Conservation (phyloP, 495 filamentous ascomycete genomes). For the Podospora anserina region DNA sequence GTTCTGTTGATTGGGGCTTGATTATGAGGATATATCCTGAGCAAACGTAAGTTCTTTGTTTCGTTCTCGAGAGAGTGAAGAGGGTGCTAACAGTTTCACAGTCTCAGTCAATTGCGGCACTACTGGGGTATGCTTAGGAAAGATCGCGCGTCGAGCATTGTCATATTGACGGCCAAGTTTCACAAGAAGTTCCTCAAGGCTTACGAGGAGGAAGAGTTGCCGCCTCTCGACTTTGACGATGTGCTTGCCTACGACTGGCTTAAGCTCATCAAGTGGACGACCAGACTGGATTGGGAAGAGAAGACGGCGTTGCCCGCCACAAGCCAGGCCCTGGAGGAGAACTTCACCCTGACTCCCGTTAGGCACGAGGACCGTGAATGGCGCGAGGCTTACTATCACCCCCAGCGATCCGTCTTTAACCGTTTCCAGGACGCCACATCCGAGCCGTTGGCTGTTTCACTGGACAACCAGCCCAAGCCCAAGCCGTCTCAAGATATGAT, state of each 20-base stretch:
- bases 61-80: not conserved
- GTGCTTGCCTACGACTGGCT: slow-evolving; percentile 75
- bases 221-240: slow-evolving; percentile 67
- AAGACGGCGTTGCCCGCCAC: slow-evolving; percentile 40
- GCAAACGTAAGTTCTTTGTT: slow-evolving; percentile 34
- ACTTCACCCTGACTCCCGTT: slow-evolving; percentile 31
- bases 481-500: slow-evolving; percentile 20
- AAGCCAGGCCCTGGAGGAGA: slow-evolving; percentile 32
- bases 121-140: slow-evolving; percentile 58
- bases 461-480: slow-evolving; percentile 13
- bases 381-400: slow-evolving; percentile 47
- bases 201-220: slow-evolving; percentile 66
- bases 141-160: slow-evolving; percentile 59
- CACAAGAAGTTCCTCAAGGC: slow-evolving; percentile 71
- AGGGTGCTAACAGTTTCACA: slow-evolving; percentile 11
- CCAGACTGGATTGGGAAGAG: slow-evolving; percentile 37
- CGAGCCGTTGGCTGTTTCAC: slow-evolving; percentile 27
- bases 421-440: slow-evolving; percentile 44
- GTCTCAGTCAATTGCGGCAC: slow-evolving; percentile 53
- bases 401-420: slow-evolving; percentile 42
- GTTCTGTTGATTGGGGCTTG: slow-evolving; percentile 69
- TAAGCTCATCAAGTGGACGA: slow-evolving; percentile 66
- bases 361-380: slow-evolving; percentile 40
- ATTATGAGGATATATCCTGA: slow-evolving; percentile 63
- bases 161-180: slow-evolving; percentile 72